phyloP scores from a whole-genome alignment of 805 yeast species.

The Tetrapisispora iriomotensis region DNA sequence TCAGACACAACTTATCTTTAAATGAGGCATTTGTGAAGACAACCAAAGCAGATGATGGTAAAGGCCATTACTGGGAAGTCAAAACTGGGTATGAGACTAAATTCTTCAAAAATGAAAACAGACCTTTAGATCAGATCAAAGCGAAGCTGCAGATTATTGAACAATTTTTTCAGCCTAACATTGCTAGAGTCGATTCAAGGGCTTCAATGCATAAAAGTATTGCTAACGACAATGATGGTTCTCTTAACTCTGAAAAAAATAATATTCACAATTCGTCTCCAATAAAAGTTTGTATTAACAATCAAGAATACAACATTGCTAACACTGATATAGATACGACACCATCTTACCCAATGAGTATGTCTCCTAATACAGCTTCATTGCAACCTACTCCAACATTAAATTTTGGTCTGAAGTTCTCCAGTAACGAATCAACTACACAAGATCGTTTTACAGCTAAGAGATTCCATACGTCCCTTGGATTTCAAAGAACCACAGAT shows the following conservation, averaged over 20 bases:
- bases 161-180: constrained; percentile 5
- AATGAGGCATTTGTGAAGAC: constrained; percentile 87
- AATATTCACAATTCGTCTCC: constrained; percentile 2
- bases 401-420: neutral
- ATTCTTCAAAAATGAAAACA: constrained; percentile 48
- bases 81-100: constrained; percentile 74
- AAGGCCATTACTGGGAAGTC: constrained; percentile 85
- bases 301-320: neutral
- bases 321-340: neutral
- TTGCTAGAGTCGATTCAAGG: neutral
- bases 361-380: constrained; percentile 2
- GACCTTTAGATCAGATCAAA: constrained; percentile 18
- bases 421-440: neutral
- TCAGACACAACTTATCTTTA: constrained; percentile 84
- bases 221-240: neutral
- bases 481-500: constrained; percentile 1
- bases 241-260: too few species aligned
- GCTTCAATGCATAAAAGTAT: too few species aligned
- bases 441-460: neutral
- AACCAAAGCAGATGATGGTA: constrained; percentile 82
- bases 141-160: constrained; percentile 13
- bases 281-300: neutral
- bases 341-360: neutral
- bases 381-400: neutral
- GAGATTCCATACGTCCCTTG: constrained; percentile 1